Conservation (phyloP, 179 eudicot genomes). For the Beta corolliflora region DNA sequence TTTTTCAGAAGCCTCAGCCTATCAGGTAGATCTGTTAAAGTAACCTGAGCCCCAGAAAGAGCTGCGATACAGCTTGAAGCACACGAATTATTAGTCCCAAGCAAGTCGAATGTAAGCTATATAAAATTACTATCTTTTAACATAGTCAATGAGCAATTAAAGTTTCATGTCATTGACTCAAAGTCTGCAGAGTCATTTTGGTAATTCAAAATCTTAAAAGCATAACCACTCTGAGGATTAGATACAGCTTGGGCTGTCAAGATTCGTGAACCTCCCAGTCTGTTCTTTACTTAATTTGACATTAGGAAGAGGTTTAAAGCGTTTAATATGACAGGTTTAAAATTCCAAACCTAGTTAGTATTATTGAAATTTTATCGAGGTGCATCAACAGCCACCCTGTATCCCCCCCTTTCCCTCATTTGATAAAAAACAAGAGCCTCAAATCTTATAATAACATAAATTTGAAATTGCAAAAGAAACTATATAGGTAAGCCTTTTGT, state of each 20-base stretch:
- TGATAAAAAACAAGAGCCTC: neutral
- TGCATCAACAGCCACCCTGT: neutral
- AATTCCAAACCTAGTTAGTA: neutral
- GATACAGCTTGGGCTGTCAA: neutral
- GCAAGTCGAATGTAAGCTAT: neutral
- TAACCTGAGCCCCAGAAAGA: constrained; percentile 75
- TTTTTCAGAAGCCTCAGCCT: constrained; percentile 76
- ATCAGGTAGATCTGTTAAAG: constrained; percentile 84
- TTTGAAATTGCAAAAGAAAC: neutral
- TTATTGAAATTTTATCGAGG: neutral
- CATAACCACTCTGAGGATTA: neutral
- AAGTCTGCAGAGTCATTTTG: neutral
- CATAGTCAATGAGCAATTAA: neutral
- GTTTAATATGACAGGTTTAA: neutral
- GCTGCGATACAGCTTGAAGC: constrained; percentile 85
- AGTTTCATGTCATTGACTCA: neutral
- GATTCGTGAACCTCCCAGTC: neutral
- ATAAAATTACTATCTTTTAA: neutral
- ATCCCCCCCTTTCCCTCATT: neutral
- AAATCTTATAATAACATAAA: neutral
- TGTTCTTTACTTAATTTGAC: neutral
- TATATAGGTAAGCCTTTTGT: constrained; percentile 23
- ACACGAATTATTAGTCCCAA: constrained; percentile 19
- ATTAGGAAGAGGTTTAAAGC: neutral
- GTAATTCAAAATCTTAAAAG: neutral